A percentile compares a stretch with the other conserved stretches of the same genome.
Evolutionary conservation across 2,329 filamentous ascomycete genomes (phyloP).

Genomic region (Bipolaris gigantea): DNA sequence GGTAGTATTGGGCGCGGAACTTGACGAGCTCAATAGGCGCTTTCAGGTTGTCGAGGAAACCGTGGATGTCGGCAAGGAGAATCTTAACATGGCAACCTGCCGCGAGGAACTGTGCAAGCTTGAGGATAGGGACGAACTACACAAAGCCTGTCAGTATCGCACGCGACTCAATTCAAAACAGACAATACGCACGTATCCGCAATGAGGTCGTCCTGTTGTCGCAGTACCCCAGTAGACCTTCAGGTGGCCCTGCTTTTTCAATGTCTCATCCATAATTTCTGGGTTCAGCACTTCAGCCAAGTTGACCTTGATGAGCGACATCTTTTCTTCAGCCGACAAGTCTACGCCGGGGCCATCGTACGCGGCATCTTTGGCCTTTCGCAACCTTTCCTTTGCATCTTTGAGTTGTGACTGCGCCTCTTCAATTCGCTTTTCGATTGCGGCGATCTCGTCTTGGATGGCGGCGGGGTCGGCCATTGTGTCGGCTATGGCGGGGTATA

Average conservation of each 20-base stretch:
- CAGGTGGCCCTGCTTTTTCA: conserved; percentile 67
- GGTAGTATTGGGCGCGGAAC: conserved; percentile 82
- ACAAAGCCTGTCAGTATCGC: conserved; percentile 11
- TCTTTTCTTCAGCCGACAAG: conserved; percentile 61
- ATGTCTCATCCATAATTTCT: conserved; percentile 75
- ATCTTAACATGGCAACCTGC: conserved; percentile 83
- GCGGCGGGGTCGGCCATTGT: conserved; percentile 37
- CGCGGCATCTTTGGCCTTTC: conserved; percentile 25
- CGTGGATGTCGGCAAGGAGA: conserved; percentile 67
- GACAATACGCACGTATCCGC: conserved; percentile 65
- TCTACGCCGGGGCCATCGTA: conserved; percentile 27
- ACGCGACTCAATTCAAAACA: not conserved
- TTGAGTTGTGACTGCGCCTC: conserved; percentile 35
- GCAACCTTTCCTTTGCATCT: conserved; percentile 35
- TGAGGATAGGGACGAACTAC: conserved; percentile 77
- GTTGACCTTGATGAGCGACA: conserved; percentile 77
- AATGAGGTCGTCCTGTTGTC: conserved; percentile 84
- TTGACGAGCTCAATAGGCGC: conserved; percentile 86
- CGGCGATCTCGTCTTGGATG: conserved; percentile 37
- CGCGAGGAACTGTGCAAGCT: conserved; percentile 83
- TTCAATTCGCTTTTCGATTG: conserved; percentile 38
- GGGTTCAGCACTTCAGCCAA: conserved; percentile 80
- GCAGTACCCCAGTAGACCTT: conserved; percentile 89
- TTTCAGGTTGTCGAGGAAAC: conserved; percentile 81
- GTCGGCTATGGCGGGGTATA: conserved; percentile 39